These are phyloP conservation scores for Polytrichum commune DNA, from an alignment of 225 moss, liverwort and hornwort genomes.

Conservation along the genomic window DNA sequence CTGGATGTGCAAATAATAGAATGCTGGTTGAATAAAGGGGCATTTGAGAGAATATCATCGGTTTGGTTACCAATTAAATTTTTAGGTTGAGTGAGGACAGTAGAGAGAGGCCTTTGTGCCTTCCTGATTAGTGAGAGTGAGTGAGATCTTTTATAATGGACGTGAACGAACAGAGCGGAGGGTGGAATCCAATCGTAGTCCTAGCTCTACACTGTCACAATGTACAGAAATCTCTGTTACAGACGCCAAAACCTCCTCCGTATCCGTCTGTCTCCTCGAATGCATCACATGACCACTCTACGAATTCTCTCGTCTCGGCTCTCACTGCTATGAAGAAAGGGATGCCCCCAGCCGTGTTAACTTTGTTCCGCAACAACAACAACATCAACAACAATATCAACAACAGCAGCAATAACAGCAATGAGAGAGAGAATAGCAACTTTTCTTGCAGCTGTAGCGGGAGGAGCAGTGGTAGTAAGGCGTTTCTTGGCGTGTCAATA, in stretches of 20 bases:
- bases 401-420: background rate
- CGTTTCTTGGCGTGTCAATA: constrained; percentile 24
- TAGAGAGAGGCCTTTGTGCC: too few species aligned
- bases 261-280: constrained; percentile 17
- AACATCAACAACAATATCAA: background rate
- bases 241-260: constrained; percentile 21
- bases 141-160: constrained; percentile 18
- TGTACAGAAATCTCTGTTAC: constrained; percentile 31
- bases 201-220: constrained; percentile 33
- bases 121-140: too few species aligned
- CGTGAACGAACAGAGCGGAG: constrained; percentile 21
- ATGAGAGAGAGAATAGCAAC: constrained; percentile 21
- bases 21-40: too few species aligned
- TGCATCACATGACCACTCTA: constrained; percentile 25
- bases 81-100: too few species aligned
- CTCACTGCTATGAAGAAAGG: constrained; percentile 33
- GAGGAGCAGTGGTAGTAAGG: constrained; percentile 8
- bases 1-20: too few species aligned
- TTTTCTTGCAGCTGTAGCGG: constrained; percentile 29
- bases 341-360: constrained; percentile 25
- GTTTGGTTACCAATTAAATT: too few species aligned
- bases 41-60: too few species aligned
- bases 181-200: constrained; percentile 32
- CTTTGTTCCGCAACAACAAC: constrained; percentile 20
- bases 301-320: constrained; percentile 39